A percentile compares a stretch with the other conserved stretches of the same genome.
Conservation (phyloP, 2,329 filamentous ascomycete genomes). For the Fusarium sp. region DNA sequence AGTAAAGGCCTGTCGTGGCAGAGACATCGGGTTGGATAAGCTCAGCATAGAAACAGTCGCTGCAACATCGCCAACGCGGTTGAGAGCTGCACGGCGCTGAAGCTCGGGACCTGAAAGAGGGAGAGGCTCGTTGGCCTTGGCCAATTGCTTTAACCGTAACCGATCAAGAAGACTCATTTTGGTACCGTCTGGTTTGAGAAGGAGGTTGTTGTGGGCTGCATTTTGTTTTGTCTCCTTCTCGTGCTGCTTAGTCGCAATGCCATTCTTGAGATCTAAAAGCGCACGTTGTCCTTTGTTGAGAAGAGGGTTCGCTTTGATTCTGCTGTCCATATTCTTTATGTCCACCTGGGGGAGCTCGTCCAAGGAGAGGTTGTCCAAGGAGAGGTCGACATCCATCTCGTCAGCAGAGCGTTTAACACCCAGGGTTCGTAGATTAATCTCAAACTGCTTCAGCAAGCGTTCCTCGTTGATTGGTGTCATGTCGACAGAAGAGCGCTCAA, state of each 20-base stretch:
- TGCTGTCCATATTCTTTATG: slow-evolving; percentile 51
- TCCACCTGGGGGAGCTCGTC: slow-evolving; percentile 56
- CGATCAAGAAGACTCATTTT: slow-evolving; percentile 81
- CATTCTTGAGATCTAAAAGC: slow-evolving; percentile 76
- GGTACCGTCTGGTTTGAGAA: slow-evolving; percentile 59
- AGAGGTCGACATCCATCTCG: slow-evolving; percentile 46
- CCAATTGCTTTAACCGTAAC: slow-evolving; percentile 77
- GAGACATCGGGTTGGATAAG: slow-evolving; percentile 62
- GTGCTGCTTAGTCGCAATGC: slow-evolving; percentile 66
- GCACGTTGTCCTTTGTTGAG: slow-evolving; percentile 76
- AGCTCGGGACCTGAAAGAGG: slow-evolving; percentile 71
- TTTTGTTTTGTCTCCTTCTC: slow-evolving; percentile 57
- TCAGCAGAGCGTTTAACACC: slow-evolving; percentile 38
- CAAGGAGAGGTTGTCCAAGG: slow-evolving; percentile 63
- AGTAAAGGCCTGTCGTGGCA: slow-evolving; percentile 73
- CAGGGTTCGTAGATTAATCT: slow-evolving; percentile 66
- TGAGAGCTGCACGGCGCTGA: slow-evolving; percentile 73
- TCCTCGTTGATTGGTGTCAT: slow-evolving; percentile 62
- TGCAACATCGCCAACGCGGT: slow-evolving; percentile 76
- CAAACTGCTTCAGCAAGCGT: slow-evolving; percentile 67
- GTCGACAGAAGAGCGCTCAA: slow-evolving; percentile 64
- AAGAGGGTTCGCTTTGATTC: slow-evolving; percentile 65
- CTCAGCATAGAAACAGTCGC: slow-evolving; percentile 76
- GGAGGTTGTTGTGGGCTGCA: slow-evolving; percentile 48
- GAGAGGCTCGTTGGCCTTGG: slow-evolving; percentile 67